phyloP scores from a whole-genome alignment of 2,329 filamentous ascomycete genomes.

The Ceratocystis colombiana region DNA sequence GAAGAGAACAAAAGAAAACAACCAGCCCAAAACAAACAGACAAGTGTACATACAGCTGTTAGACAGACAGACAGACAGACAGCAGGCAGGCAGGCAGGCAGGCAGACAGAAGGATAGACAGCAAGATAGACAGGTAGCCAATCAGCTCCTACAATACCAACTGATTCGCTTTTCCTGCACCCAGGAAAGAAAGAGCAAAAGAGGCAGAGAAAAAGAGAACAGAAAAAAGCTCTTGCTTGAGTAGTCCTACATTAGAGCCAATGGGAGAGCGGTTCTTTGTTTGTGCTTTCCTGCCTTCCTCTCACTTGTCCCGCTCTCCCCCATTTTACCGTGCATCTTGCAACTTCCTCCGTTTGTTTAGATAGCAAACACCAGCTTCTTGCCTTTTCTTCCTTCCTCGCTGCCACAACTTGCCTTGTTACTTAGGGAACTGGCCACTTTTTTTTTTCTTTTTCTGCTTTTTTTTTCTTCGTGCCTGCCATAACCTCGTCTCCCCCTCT shows the following conservation, averaged over 20 bases:
- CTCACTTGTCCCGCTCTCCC: not conserved
- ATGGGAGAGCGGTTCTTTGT: not conserved
- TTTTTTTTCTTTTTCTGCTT: conserved; percentile 3
- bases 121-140: not conserved
- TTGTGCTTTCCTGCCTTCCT: not conserved
- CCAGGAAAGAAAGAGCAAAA: not conserved
- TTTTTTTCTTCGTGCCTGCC: conserved; percentile 2
- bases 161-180: too few species aligned
- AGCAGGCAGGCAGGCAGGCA: too few species aligned
- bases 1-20: conserved; percentile 12
- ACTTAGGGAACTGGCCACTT: conserved; percentile 23
- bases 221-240: not conserved
- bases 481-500: conserved; percentile 8
- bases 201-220: not conserved
- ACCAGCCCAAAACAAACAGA: not conserved
- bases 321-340: conserved; percentile 2
- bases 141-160: not conserved
- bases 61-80: too few species aligned
- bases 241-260: not conserved
- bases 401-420: conserved; percentile 13
- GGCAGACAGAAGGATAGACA: not conserved
- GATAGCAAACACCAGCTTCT: not conserved
- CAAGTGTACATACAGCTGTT: not conserved
- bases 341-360: conserved; percentile 13
- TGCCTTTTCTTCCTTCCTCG: not conserved